Evolutionary conservation across 2,329 filamentous ascomycete species (phyloP).

Genomic region (Fusarium begoniae): DNA sequence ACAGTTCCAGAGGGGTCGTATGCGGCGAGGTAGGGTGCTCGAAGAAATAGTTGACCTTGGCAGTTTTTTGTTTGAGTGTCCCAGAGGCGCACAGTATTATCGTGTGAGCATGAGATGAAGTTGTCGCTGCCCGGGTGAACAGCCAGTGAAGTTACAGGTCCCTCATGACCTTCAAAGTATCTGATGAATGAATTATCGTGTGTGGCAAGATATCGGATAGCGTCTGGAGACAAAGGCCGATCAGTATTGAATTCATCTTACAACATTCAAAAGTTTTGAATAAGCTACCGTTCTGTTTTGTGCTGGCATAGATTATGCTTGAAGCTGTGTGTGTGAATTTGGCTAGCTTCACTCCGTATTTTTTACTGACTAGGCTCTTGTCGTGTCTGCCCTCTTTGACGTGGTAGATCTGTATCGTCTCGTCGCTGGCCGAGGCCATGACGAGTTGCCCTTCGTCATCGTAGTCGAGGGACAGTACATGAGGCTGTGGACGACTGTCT

Average conservation of each 20-base stretch:
- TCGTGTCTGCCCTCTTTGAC: slow-evolving; percentile 89
- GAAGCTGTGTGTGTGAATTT: slow-evolving; percentile 93
- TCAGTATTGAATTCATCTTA: not conserved
- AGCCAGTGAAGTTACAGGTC: slow-evolving; percentile 81
- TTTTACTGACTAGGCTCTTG: slow-evolving; percentile 92
- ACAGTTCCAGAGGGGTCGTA: slow-evolving; percentile 94
- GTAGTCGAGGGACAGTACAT: slow-evolving; percentile 92
- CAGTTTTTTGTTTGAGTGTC: slow-evolving; percentile 82
- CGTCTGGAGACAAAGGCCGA: slow-evolving; percentile 61
- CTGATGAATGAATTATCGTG: slow-evolving; percentile 97
- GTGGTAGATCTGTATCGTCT: slow-evolving; percentile 95
- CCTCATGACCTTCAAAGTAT: slow-evolving; percentile 93
- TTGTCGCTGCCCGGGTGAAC: slow-evolving; percentile 88
- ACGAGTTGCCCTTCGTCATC: slow-evolving; percentile 94
- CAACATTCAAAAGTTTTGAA: slow-evolving; percentile 18
- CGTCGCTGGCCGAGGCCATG: slow-evolving; percentile 91
- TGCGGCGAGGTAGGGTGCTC: slow-evolving; percentile 82
- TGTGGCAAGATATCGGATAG: slow-evolving; percentile 84
- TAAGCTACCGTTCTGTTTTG: slow-evolving; percentile 82
- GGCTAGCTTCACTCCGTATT: slow-evolving; percentile 94
- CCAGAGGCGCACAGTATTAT: slow-evolving; percentile 94
- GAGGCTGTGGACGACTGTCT: slow-evolving; percentile 62
- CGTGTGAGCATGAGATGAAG: slow-evolving; percentile 90
- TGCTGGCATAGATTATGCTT: slow-evolving; percentile 94
- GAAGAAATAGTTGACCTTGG: slow-evolving; percentile 82